Percentiles rank a stretch among this genome's conserved stretches.
phyloP scores from a whole-genome alignment of 2,329 filamentous ascomycete genomes.

The Colletotrichum sp. region DNA sequence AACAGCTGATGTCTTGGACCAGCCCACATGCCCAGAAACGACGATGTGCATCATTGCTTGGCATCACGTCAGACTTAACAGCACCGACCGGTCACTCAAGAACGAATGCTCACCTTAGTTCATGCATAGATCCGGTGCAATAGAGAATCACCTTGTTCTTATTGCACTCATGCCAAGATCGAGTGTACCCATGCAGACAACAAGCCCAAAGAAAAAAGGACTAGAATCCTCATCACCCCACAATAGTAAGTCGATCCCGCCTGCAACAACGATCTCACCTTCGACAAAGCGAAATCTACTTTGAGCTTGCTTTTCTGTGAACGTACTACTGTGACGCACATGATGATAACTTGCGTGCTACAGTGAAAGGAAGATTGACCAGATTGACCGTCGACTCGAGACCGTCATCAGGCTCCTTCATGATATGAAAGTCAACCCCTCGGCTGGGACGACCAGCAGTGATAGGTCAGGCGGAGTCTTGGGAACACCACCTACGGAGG shows the following conservation, averaged over 20 bases:
- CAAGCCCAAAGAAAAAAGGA: conserved; percentile 39
- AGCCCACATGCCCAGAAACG: neutral
- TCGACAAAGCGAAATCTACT: neutral
- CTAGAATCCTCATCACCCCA: conserved; percentile 39
- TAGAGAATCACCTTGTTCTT: conserved; percentile 39
- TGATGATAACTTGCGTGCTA: neutral
- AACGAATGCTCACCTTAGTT: neutral
- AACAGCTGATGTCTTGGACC: neutral
- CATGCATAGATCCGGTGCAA: conserved; percentile 38
- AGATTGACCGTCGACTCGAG: conserved; percentile 40
- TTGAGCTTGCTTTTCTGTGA: rapidly evolving
- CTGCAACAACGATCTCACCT: neutral
- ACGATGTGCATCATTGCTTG: neutral
- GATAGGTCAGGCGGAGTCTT: neutral
- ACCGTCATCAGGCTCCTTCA: conserved; percentile 37
- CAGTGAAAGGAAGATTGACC: conserved; percentile 43
- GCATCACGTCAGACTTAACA: neutral
- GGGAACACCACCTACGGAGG: neutral
- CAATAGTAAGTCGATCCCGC: conserved; percentile 36
- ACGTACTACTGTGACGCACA: neutral
- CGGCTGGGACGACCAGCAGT: neutral
- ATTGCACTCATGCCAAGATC: conserved; percentile 40
- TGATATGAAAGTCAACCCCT: conserved; percentile 34
- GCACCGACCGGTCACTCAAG: neutral
- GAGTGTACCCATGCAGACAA: conserved; percentile 37